phyloP scores from a whole-genome alignment of 495 filamentous ascomycete genomes.

The Trichoderma virens region DNA sequence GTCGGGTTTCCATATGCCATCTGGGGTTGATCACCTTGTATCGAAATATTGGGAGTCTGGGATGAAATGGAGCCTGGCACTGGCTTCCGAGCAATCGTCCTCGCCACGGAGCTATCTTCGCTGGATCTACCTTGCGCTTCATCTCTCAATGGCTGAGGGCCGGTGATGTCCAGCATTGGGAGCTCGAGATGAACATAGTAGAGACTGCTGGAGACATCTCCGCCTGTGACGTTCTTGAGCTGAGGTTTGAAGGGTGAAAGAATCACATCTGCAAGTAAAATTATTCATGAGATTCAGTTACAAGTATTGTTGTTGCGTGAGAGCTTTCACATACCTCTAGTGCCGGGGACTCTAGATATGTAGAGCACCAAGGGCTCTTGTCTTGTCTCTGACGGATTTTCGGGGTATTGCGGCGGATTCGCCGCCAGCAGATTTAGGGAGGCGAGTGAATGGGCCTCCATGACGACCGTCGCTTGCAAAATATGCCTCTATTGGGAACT shows the following conservation, averaged over 20 bases:
- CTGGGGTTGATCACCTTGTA: background rate
- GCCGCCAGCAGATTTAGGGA: conserved; percentile 70
- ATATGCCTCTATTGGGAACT: background rate
- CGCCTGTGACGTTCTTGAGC: conserved; percentile 74
- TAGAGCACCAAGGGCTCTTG: conserved; percentile 71
- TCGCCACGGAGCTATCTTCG: conserved; percentile 29
- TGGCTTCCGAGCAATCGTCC: conserved; percentile 37
- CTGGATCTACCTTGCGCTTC: conserved; percentile 39
- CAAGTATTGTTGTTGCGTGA: conserved; percentile 8
- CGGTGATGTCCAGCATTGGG: conserved; percentile 42
- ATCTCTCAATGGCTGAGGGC: conserved; percentile 33
- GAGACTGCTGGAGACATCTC: conserved; percentile 78
- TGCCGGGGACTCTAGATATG: conserved; percentile 87
- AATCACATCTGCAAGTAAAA: conserved; percentile 65
- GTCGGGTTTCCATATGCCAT: background rate
- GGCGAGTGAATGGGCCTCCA: conserved; percentile 79
- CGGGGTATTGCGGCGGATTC: conserved; percentile 77
- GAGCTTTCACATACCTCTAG: conserved; percentile 53
- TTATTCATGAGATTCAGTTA: conserved; percentile 7
- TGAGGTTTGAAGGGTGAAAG: conserved; percentile 86
- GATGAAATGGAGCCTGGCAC: conserved; percentile 21
- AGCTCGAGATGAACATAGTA: conserved; percentile 84
- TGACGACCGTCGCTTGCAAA: background rate
- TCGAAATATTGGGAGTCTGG: background rate
- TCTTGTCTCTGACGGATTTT: conserved; percentile 56